Base-by-base conservation (phyloP, 257 asterid species). In the Verbena officinalis region DNA sequence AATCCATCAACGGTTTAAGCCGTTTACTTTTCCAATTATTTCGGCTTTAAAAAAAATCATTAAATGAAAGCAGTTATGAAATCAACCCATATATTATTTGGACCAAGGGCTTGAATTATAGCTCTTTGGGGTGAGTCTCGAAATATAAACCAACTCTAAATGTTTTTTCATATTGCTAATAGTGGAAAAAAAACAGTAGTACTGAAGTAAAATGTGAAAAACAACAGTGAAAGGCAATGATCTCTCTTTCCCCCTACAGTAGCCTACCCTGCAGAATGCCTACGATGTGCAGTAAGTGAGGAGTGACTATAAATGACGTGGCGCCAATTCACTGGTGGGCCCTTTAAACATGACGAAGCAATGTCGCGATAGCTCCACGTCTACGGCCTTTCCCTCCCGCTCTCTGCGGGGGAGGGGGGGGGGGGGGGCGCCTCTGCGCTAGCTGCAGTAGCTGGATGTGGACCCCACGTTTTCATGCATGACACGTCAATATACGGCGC, bases 401-500 rank as follows among this genome's bases (percentile, higher is more conserved):
- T 43, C 52, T 27, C 61, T 9, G 23, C 60, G 70, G 70, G 10
- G 30, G n/a, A n/a, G n/a, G n/a, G n/a, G n/a, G n/a, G n/a, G n/a
- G n/a, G n/a, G n/a, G n/a, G n/a, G n/a, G 68, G 56, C 16, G 33
- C 49, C 48, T 16, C 24, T 11, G 64, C 64, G 59, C 39, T 17
- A 12, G 50, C 17, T 14, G 30, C 64, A 23, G 59, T 50, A 0
- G 31, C 50, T 14, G 23, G 7, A 13, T 7, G 60, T 39, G 70
- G 71, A 19, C 31, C 71, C 71, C 43, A 33, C 48, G 5, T 7
- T n/a, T n/a, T 51, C 70, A 64, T 53, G 70, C 62, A 64, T 51
- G 48, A 39, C 71, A 65, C 71, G 62, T 65, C 62, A 27, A 31
- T 53, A 53, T 53, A 65, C 62, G 71, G 62, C 71, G 62, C 62